Percentiles rank a stretch among this genome's conserved stretches.
Conservation (phyloP, 495 filamentous ascomycete genomes). For the Penicillium ochrochloron region DNA sequence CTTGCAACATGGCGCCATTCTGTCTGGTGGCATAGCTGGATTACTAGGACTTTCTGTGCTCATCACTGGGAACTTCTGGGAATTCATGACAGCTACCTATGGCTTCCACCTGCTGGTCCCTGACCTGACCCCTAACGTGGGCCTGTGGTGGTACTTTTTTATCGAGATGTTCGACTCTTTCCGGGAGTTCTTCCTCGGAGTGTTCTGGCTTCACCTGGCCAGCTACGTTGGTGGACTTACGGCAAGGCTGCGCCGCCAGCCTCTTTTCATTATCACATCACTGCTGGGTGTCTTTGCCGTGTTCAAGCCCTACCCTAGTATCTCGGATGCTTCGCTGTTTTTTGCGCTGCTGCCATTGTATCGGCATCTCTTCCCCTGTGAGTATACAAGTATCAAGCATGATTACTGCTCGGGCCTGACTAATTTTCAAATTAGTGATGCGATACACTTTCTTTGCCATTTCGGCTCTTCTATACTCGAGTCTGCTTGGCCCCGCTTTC, state of each 20-base stretch:
- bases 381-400: constrained; percentile 37
- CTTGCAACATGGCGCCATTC: constrained; percentile 50
- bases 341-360: constrained; percentile 85
- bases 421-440: constrained; percentile 65
- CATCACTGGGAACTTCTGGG: constrained; percentile 77
- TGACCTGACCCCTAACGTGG: constrained; percentile 92
- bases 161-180: constrained; percentile 99
- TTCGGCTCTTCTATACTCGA: constrained; percentile 81
- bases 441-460: constrained; percentile 88
- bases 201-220: constrained; percentile 94
- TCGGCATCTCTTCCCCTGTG: constrained; percentile 87
- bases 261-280: constrained; percentile 79
- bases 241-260: constrained; percentile 78
- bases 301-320: constrained; percentile 95
- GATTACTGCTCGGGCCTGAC: background rate
- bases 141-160: constrained; percentile 99
- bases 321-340: constrained; percentile 83
- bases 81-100: constrained; percentile 87
- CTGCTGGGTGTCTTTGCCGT: constrained; percentile 86
- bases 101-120: constrained; percentile 89
- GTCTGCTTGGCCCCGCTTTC: constrained; percentile 89
- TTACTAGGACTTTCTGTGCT: constrained; percentile 75
- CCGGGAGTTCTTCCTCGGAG: constrained; percentile 92
- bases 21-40: constrained; percentile 50
- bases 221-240: constrained; percentile 86